These are phyloP conservation scores for Paramecium bursaria DNA, from an alignment of 73 alveolate species.

Conservation along the genomic window DNA sequence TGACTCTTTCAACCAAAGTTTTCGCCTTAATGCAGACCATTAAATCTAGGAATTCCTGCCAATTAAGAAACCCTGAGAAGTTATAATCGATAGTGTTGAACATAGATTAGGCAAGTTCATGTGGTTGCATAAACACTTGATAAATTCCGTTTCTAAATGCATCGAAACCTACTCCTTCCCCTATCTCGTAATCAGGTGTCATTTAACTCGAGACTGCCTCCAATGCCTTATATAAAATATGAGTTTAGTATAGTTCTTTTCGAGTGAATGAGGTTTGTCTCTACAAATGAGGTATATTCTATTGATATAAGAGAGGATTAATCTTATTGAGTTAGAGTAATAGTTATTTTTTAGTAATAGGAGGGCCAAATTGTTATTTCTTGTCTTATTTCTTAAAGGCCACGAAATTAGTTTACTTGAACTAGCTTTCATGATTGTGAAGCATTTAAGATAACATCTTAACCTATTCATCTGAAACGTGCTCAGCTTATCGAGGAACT, in stretches of 20 bases:
- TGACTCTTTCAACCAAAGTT: slow-evolving; percentile 47
- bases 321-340: not conserved
- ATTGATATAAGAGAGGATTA: not conserved
- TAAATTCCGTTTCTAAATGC: slow-evolving; percentile 56
- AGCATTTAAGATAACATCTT: too few relatives aligned
- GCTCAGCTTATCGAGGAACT: too few relatives aligned
- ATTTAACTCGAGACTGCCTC: slow-evolving; percentile 56
- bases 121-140: slow-evolving; percentile 37
- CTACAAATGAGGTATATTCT: slow-evolving; percentile 29
- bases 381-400: too few relatives aligned
- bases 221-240: slow-evolving; percentile 29
- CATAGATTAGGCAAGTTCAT: slow-evolving; percentile 28
- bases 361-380: too few relatives aligned
- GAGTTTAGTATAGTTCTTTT: slow-evolving; percentile 37
- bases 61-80: slow-evolving; percentile 45
- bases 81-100: slow-evolving; percentile 24
- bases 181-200: slow-evolving; percentile 10
- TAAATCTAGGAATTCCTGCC: slow-evolving; percentile 39
- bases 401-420: too few relatives aligned
- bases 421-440: too few relatives aligned
- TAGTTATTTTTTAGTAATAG: slow-evolving; percentile 22
- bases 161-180: slow-evolving; percentile 50
- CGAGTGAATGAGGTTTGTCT: not conserved
- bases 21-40: slow-evolving; percentile 54
- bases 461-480: too few relatives aligned